These are phyloP conservation scores for Atkinsonella texensis DNA, from an alignment of 2,329 filamentous ascomycete species.

Conservation along the genomic window DNA sequence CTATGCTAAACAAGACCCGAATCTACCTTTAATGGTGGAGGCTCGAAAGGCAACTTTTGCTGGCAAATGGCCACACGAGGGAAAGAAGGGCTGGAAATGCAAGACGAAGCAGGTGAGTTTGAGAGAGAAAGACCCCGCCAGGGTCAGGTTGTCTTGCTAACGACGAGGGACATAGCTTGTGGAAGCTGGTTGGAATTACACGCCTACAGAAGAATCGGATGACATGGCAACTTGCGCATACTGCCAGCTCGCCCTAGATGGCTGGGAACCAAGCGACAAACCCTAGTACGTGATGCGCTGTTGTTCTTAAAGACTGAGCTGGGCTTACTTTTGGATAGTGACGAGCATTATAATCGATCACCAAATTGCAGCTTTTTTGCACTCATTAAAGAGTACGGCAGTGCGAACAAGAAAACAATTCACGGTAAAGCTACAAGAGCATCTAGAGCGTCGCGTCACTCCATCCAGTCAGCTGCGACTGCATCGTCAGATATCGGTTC, in stretches of 20 bases:
- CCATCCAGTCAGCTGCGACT: constrained; percentile 44
- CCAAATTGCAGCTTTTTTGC: constrained; percentile 74
- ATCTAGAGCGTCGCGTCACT: constrained; percentile 60
- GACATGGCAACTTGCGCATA: constrained; percentile 89
- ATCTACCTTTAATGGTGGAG: constrained; percentile 55
- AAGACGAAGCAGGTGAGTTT: constrained; percentile 67
- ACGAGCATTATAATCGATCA: constrained; percentile 74
- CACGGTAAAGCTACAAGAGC: constrained; percentile 41
- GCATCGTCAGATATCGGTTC: constrained; percentile 37
- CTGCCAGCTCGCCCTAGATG: constrained; percentile 79
- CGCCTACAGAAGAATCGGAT: constrained; percentile 67
- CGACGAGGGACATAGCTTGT: constrained; percentile 48
- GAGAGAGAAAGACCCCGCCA: background rate
- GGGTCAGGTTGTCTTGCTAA: constrained; percentile 3
- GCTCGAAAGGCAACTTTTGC: constrained; percentile 76
- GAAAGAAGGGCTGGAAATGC: constrained; percentile 78
- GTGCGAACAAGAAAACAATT: constrained; percentile 40
- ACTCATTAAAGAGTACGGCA: constrained; percentile 45
- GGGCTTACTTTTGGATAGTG: constrained; percentile 34
- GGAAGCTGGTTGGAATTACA: constrained; percentile 89
- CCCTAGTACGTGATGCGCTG: constrained; percentile 51
- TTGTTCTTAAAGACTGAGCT: background rate
- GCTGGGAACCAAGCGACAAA: constrained; percentile 89
- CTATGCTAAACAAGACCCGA: constrained; percentile 61
- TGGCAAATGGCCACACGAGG: constrained; percentile 80